Evolutionary conservation across 306 rosid genomes (phyloP).

Genomic region (Prunus fruticosa): DNA sequence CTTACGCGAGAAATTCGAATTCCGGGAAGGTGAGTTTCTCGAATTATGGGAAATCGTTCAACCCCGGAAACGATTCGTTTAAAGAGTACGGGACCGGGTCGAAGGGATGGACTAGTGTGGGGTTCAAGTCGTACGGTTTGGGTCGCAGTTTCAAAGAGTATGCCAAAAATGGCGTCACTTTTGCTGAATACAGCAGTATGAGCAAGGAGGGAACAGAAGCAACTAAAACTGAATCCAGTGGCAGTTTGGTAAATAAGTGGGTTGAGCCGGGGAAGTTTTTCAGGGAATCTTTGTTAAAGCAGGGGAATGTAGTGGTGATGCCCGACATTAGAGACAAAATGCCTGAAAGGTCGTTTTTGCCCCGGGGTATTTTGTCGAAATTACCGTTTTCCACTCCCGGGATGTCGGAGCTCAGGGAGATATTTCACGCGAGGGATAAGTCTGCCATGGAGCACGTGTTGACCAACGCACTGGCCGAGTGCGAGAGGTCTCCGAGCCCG

Average conservation of each 20-base stretch:
- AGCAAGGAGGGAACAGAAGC: slow-evolving; percentile 14
- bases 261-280: slow-evolving; percentile 77
- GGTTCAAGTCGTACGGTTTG: slow-evolving; percentile 56
- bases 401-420: slow-evolving; percentile 26
- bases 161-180: slow-evolving; percentile 46
- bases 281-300: slow-evolving; percentile 53
- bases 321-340: slow-evolving; percentile 71
- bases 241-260: slow-evolving; percentile 39
- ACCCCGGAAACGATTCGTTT: slow-evolving; percentile 81
- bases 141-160: slow-evolving; percentile 69
- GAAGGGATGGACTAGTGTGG: slow-evolving; percentile 37
- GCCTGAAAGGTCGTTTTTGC: slow-evolving; percentile 76
- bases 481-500: slow-evolving; percentile 58
- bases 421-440: slow-evolving; percentile 46
- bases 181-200: slow-evolving; percentile 45
- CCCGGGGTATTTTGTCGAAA: slow-evolving; percentile 42
- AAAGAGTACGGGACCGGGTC: slow-evolving; percentile 68
- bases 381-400: slow-evolving; percentile 50
- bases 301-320: slow-evolving; percentile 66
- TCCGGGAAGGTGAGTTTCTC: slow-evolving; percentile 54
- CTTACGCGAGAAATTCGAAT: slow-evolving; percentile 53
- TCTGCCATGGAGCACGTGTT: slow-evolving; percentile 53
- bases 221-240: neutral
- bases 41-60: slow-evolving; percentile 78
- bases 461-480: slow-evolving; percentile 37